Base-by-base conservation (phyloP, 2,329 filamentous ascomycete species). In the Ophiostoma montium region DNA sequence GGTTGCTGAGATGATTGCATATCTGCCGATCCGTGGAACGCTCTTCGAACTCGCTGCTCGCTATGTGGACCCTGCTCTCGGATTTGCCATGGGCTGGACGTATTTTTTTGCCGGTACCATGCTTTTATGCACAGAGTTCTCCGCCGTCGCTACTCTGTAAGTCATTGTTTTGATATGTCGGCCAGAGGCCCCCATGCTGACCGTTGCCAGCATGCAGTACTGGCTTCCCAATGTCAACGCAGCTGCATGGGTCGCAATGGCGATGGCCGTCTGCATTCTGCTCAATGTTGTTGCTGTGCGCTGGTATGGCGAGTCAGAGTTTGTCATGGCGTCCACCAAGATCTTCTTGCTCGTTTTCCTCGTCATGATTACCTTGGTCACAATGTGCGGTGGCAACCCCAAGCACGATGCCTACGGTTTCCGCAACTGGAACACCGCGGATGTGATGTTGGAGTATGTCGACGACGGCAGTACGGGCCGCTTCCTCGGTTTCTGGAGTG, bases 1-100 rank as follows among this genome's bases (percentile, higher is more conserved):
- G 53, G 68, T 81, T 51, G 78, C 79, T 9, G 79, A 83, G 60
- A 82, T 83, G 78, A 72, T 67, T 32, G 69, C 70, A 33, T 74
- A 73, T 53, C 76, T 79, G 68, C 79, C 80, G 18, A 70, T 83
- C 42, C 71, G 70, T 35, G 78, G 78, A 54, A 75, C 74, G 2
- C 82, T 81, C 59, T 73, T 83, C 54, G 76, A 79, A 53, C 69
- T 82, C 57, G 77, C 77, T 5, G 77, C 78, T 23, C 68, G 77
- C 56, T 83, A 76, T 74, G 75, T 77, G 9, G 79, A 83, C 60
- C 77, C 82, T 16, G 70, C 79, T 11, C 66, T 78, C 19, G 78
- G 78, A 33, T 81, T 82, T 57, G 70, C 70, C 60, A 66, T 62
- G n/a, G 66, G 65, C 19, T 68, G 65, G 65, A 68, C 67, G 50